Evolutionary conservation across 164 flowering plant genomes (phyloP).

Genomic region (Amborella trichopoda): DNA sequence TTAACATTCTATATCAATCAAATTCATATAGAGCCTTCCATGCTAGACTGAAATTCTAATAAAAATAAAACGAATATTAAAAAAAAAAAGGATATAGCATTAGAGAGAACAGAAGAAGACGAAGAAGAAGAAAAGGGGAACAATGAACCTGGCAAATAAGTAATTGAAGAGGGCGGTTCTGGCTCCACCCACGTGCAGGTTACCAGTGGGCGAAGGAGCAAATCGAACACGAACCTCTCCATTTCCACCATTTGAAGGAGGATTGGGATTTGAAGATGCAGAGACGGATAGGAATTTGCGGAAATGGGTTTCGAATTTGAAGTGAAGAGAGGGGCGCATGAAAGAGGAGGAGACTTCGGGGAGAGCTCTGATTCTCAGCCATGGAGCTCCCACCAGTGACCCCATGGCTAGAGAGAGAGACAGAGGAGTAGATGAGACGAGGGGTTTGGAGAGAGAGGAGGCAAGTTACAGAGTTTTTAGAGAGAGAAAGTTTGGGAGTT

Average conservation of each 20-base stretch:
- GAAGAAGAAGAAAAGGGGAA: not conserved
- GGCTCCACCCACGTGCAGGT: slow-evolving; percentile 95
- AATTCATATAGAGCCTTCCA: too few species aligned
- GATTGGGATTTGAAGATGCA: slow-evolving; percentile 11
- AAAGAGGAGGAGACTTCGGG: slow-evolving; percentile 25
- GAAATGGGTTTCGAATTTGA: not conserved
- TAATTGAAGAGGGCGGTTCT: slow-evolving; percentile 95
- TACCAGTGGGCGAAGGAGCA: slow-evolving; percentile 97
- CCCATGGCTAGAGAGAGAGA: slow-evolving; percentile 15
- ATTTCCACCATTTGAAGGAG: slow-evolving; percentile 12
- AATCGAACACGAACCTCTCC: slow-evolving; percentile 76
- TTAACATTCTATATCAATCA: too few species aligned
- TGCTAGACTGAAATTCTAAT: too few species aligned
- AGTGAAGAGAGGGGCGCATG: slow-evolving; percentile 12
- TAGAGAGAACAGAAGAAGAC: not conserved
- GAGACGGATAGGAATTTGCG: slow-evolving; percentile 22
- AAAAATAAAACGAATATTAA: not conserved
- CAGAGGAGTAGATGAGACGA: not conserved
- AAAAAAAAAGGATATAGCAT: not conserved
- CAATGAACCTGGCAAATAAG: slow-evolving; percentile 61
- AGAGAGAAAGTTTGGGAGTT: not conserved
- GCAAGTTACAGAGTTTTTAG: not conserved
- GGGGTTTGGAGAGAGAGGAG: too few species aligned
- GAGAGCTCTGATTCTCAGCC: slow-evolving; percentile 28
- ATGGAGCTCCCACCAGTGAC: slow-evolving; percentile 24